Base-by-base conservation (phyloP, 2,329 filamentous ascomycete genomes). In the Aureobasidium lini region DNA sequence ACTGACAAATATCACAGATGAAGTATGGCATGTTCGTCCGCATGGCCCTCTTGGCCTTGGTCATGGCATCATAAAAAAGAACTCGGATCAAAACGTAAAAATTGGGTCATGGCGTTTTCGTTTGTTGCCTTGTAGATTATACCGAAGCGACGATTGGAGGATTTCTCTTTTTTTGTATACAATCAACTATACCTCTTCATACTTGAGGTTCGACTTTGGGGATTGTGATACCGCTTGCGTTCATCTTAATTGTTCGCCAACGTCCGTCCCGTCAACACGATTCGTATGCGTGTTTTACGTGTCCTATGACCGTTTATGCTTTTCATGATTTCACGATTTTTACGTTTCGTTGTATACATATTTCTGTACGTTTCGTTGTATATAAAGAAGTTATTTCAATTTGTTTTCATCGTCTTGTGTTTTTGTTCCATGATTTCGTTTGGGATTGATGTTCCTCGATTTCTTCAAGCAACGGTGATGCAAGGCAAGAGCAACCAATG, bases 11-110 rank as follows among this genome's bases (percentile, higher is more conserved):
- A 13, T 48, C 62, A 61, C 69, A 96, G 92, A 96, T 96, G 93
- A 85, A 88, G 77, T 96, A 97, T 77, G 94, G 94, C 68, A 84
- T 99, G 68, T 97, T 96, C 81, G 95, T 89, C 75, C 88, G 94
- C 73, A 99, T 99, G 94, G 94, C 94, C 67, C 77, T 99, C 77
- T 81, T 99, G 73, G 94, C 94, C 66, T 80, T 97, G 74, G 90
- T 97, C 74, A 88, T 99, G 88, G 85, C 80, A 60, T 76, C 76
- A 13, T 77, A 67, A 69, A 28, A 40, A 53, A 37, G 40, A 57
- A 59, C 47, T 32, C 31, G 11, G 15, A 31, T 31, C 28, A 31
- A n/a, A 34, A 54, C 28, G 28, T 34, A 43, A 53, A 40, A 54
- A 54, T 44, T 13, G 50, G 50, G 18, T 37, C 18, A 57, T 47